A percentile compares a stretch with the other conserved stretches of the same genome.
These are phyloP conservation scores for Penicillium olsonii DNA, from an alignment of 2,329 filamentous ascomycete genomes.

Conservation along the genomic window DNA sequence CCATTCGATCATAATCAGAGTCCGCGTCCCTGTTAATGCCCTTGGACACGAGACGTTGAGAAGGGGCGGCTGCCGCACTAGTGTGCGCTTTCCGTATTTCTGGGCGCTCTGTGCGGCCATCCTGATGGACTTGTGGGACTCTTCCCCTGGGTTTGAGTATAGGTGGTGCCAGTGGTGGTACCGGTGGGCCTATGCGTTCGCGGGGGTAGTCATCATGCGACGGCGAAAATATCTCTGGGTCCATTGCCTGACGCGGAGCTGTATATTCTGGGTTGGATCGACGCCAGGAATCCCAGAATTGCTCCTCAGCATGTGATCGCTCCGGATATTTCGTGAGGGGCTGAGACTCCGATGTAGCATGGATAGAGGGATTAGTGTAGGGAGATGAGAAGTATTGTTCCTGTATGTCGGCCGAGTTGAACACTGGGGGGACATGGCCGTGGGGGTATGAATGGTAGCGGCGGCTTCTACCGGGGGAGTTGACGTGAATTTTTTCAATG, in stretches of 20 bases:
- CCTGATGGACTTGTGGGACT: constrained; percentile 39
- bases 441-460: no score
- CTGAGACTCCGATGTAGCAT: constrained; percentile 28
- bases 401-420: constrained; percentile 39
- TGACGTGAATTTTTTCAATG: no score
- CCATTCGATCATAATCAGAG: constrained; percentile 13
- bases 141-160: constrained; percentile 32
- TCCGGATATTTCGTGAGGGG: constrained; percentile 34
- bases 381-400: constrained; percentile 34
- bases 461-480: no score
- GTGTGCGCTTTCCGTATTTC: constrained; percentile 18
- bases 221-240: constrained; percentile 33
- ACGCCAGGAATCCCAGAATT: constrained; percentile 33
- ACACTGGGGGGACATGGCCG: constrained; percentile 40
- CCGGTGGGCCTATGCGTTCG: constrained; percentile 41
- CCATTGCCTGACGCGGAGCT: constrained; percentile 33
- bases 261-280: constrained; percentile 37
- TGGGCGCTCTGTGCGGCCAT: constrained; percentile 30
- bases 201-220: constrained; percentile 40
- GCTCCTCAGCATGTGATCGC: constrained; percentile 36
- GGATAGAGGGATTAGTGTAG: constrained; percentile 33
- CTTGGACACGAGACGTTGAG: constrained; percentile 34
- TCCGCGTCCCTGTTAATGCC: constrained; percentile 17
- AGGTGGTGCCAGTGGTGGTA: constrained; percentile 35
- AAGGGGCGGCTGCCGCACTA: constrained; percentile 19